Percentiles rank a stretch among this genome's conserved stretches.
phyloP scores from a whole-genome alignment of 345 rosid genomes.

The Dimocarpus longan region DNA sequence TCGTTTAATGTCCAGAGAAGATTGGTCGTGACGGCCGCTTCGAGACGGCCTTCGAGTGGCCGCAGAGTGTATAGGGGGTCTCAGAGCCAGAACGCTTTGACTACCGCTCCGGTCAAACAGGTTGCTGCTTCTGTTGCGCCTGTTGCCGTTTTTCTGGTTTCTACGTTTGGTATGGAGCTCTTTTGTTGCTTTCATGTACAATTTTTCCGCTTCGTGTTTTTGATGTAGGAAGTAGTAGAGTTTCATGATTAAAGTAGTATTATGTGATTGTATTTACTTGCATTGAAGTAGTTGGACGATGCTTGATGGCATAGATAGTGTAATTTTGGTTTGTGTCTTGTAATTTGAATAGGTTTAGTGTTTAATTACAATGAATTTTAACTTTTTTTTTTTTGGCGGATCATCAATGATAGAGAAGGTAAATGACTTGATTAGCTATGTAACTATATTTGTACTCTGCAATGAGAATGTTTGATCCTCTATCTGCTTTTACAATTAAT shows the following conservation, averaged over 20 bases:
- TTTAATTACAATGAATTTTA: not conserved
- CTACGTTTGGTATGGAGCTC: slow-evolving; percentile 66
- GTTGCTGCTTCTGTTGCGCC: slow-evolving; percentile 60
- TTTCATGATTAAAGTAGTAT: not conserved
- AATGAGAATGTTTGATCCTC: not conserved
- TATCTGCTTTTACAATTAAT: not conserved
- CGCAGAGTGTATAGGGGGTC: slow-evolving; percentile 69
- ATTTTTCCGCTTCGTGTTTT: not conserved
- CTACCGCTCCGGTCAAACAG: slow-evolving; percentile 57
- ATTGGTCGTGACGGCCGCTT: slow-evolving; percentile 53
- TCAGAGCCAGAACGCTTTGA: slow-evolving; percentile 49
- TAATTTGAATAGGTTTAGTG: not conserved
- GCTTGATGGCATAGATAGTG: not conserved
- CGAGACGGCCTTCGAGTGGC: slow-evolving; percentile 35
- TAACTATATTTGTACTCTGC: not conserved
- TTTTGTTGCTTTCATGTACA: not conserved
- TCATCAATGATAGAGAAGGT: not conserved
- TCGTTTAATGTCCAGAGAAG: slow-evolving; percentile 28
- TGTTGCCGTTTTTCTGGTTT: slow-evolving; percentile 55
- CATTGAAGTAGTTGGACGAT: not conserved
- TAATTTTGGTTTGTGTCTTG: not conserved
- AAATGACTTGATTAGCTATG: not conserved
- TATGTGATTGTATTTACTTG: not conserved
- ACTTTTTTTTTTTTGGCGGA: not conserved
- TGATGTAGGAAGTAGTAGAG: not conserved